These are phyloP conservation scores for Cucurbita ficifolia DNA, from an alignment of 306 rosid genomes.

Conservation along the genomic window DNA sequence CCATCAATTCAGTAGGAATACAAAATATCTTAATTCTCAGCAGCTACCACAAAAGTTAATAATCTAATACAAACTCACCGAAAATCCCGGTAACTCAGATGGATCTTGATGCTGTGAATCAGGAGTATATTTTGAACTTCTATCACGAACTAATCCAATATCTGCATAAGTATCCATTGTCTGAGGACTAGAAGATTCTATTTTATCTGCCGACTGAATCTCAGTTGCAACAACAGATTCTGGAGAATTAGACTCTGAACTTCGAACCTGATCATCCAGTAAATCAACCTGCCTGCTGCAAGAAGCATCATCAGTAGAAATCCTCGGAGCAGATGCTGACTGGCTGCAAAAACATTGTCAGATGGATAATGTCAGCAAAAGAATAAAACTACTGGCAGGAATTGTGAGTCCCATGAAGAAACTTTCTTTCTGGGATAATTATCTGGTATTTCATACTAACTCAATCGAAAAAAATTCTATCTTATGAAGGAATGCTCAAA, in stretches of 20 bases:
- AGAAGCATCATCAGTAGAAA: slow-evolving; percentile 44
- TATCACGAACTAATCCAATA: slow-evolving; percentile 56
- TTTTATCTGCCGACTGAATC: slow-evolving; percentile 49
- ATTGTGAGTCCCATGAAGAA: not conserved
- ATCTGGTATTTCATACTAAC: not conserved
- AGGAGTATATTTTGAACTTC: slow-evolving; percentile 48
- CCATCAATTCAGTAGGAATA: not conserved
- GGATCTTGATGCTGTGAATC: slow-evolving; percentile 59
- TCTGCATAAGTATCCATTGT: slow-evolving; percentile 50
- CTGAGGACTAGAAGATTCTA: slow-evolving; percentile 49
- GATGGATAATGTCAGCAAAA: not conserved
- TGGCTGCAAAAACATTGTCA: slow-evolving; percentile 26
- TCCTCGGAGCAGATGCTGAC: slow-evolving; percentile 37
- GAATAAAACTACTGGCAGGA: not conserved
- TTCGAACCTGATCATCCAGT: slow-evolving; percentile 36
- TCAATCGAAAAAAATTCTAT: not conserved
- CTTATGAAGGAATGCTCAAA: not conserved
- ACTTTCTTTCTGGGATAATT: not conserved
- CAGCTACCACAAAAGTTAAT: not conserved
- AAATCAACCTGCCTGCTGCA: slow-evolving; percentile 42
- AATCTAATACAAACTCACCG: slow-evolving; percentile 39
- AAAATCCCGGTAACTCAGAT: slow-evolving; percentile 66
- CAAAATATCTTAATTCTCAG: not conserved
- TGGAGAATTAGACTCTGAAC: slow-evolving; percentile 46
- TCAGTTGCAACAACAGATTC: slow-evolving; percentile 44